Base-by-base conservation (phyloP, 352 stramenopile species). In the Pythium insidiosum region DNA sequence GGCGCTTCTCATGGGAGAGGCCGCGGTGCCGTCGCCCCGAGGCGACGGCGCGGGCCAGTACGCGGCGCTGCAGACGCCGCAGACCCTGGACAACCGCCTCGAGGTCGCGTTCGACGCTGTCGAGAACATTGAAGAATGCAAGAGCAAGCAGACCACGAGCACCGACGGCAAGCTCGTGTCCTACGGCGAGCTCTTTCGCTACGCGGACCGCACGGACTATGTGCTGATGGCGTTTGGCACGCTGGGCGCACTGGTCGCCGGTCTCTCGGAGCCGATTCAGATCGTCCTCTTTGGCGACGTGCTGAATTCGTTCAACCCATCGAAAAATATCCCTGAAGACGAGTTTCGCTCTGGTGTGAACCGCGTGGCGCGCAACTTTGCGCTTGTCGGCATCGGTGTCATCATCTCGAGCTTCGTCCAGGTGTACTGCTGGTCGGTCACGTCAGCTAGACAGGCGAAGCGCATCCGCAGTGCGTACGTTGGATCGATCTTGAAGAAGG, bases 261-360 rank as follows among this genome's bases (percentile, higher is more conserved):
- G 62, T 6, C 6, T 66, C 36, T 31, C 43, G 11, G 58, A 68
- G 37, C 61, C 61, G 3, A 42, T 68, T 10, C 57, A 68, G 46
- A 62, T 71, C 16, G 7, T 68, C 23, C 51, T 71, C 26, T 43
- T 71, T 20, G 61, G 61, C 11, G 54, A 71, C 29, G 36, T 53
- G 16, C 38, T 68, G 23, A 60, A 67, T 39, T 44, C 61, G 16
- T 71, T 71, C 45, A 65, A 66, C 28, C 41, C 42, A 9, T 9
- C 28, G 2, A 13, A 5, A n/a, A n/a, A n/a, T n/a, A n/a, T n/a
- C n/a, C n/a, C n/a, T n/a, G n/a, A n/a, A n/a, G n/a, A n/a, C n/a
- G n/a, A n/a, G n/a, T n/a, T n/a, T n/a, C n/a, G n/a, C n/a, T n/a
- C n/a, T n/a, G n/a, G n/a, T n/a, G n/a, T n/a, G n/a, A n/a, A n/a